These are phyloP conservation scores for Aquanectria penicillioides DNA, from an alignment of 2,329 filamentous ascomycete species.

Conservation along the genomic window DNA sequence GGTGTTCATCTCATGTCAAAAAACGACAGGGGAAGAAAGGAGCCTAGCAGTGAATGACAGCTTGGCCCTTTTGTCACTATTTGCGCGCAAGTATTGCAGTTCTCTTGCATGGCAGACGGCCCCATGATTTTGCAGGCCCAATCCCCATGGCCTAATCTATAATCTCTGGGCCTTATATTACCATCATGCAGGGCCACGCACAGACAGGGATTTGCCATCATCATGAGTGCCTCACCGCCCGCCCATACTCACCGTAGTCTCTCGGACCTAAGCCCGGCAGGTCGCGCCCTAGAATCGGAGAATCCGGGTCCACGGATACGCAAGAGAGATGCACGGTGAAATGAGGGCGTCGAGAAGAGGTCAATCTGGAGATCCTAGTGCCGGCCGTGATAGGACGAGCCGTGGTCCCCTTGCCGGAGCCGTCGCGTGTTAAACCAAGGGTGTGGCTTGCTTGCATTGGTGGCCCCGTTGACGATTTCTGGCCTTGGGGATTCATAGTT, in stretches of 20 bases:
- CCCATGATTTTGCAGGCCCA: background rate
- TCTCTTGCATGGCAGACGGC: background rate
- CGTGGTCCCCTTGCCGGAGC: conserved; percentile 31
- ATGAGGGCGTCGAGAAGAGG: conserved; percentile 26
- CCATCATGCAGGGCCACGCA: conserved; percentile 24
- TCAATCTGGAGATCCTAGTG: conserved; percentile 31
- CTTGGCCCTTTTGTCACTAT: too few species aligned
- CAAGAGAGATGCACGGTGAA: conserved; percentile 18
- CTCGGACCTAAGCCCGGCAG: background rate
- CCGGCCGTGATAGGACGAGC: conserved; percentile 27
- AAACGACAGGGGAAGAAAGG: too few species aligned
- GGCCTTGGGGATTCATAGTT: background rate
- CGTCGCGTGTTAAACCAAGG: conserved; percentile 38
- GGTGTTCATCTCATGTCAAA: conserved; percentile 11
- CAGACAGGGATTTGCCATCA: conserved; percentile 1
- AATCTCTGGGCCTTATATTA: conserved; percentile 25
- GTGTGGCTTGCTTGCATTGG: conserved; percentile 20
- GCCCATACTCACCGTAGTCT: background rate
- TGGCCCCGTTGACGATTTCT: conserved; percentile 11
- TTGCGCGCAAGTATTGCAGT: too few species aligned
- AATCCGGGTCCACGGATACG: background rate
- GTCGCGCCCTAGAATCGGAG: too few species aligned
- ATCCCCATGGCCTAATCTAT: background rate
- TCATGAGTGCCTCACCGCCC: conserved; percentile 24
- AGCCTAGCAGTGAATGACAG: too few species aligned